A percentile compares a stretch with the other conserved stretches of the same genome.
Conservation (phyloP, 768 basidiomycete genomes). For the Amanita thiersii region DNA sequence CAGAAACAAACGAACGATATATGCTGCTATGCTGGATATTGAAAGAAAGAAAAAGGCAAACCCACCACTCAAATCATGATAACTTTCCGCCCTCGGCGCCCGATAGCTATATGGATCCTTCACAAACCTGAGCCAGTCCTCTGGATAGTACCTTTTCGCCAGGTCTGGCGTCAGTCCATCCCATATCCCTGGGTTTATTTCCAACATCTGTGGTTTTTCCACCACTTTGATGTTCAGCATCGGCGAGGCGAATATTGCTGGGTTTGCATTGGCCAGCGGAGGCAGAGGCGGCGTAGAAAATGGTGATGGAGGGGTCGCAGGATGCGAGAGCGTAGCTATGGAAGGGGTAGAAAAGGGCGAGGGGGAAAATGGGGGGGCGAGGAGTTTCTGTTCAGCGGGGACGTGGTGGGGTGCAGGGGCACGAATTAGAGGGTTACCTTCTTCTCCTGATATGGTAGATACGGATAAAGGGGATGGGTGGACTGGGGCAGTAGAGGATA, state of each 20-base stretch:
- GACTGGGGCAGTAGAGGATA: not conserved
- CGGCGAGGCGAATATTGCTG: conserved; percentile 11
- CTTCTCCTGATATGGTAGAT: no score
- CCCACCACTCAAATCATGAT: conserved; percentile 85
- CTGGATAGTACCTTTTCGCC: conserved; percentile 83
- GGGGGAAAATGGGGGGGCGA: no score
- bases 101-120: conserved; percentile 91
- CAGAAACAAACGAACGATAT: conserved; percentile 7
- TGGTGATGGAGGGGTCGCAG: conserved; percentile 5
- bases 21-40: not conserved
- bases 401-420: no score
- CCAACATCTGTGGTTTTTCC: conserved; percentile 94
- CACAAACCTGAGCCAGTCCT: conserved; percentile 89
- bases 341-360: conserved; percentile 9
- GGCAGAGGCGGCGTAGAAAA: conserved; percentile 8
- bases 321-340: conserved; percentile 9
- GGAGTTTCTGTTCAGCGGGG: no score
- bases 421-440: no score
- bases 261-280: conserved; percentile 16
- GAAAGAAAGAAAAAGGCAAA: conserved; percentile 1
- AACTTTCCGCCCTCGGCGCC: conserved; percentile 92
- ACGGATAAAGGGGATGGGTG: conserved; percentile 1
- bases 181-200: conserved; percentile 98
- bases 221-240: conserved; percentile 66
- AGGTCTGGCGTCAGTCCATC: conserved; percentile 90